A percentile compares a stretch with the other conserved stretches of the same genome.
These are phyloP conservation scores for Didymella lethalis DNA, from an alignment of 2,329 filamentous ascomycete species.

Conservation along the genomic window DNA sequence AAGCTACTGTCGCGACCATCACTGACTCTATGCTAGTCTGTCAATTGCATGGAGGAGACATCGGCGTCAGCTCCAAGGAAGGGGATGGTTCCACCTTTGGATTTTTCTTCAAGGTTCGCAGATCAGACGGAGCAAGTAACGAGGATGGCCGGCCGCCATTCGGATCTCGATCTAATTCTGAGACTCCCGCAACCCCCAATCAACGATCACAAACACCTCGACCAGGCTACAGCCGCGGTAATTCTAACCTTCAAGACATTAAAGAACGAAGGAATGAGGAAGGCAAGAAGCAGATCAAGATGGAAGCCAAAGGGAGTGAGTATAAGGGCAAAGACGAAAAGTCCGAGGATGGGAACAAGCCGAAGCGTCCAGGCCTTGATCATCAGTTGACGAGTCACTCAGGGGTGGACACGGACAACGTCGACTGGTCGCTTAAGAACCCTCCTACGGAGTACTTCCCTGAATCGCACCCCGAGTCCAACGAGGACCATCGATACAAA, in stretches of 20 bases:
- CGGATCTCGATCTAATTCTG: constrained; percentile 36
- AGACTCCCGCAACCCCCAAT: constrained; percentile 23
- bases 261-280: constrained; percentile 32
- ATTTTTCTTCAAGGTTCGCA: constrained; percentile 50
- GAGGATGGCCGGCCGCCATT: constrained; percentile 39
- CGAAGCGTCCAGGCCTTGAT: constrained; percentile 1
- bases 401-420: constrained; percentile 29
- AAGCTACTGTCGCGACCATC: neutral
- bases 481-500: constrained; percentile 31
- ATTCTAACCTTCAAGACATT: constrained; percentile 39
- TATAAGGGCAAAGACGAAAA: neutral
- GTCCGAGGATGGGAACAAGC: neutral
- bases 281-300: constrained; percentile 10
- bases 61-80: constrained; percentile 47
- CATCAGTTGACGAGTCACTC: constrained; percentile 29
- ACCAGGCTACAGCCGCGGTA: constrained; percentile 39
- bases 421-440: constrained; percentile 36
- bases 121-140: constrained; percentile 28
- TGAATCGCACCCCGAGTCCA: constrained; percentile 39
- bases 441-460: constrained; percentile 43
- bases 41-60: constrained; percentile 50
- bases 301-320: constrained; percentile 10
- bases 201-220: constrained; percentile 27
- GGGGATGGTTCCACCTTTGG: constrained; percentile 49
- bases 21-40: constrained; percentile 33